Conservation (phyloP, 2,329 filamentous ascomycete genomes). For the Claviceps quebecensis region DNA sequence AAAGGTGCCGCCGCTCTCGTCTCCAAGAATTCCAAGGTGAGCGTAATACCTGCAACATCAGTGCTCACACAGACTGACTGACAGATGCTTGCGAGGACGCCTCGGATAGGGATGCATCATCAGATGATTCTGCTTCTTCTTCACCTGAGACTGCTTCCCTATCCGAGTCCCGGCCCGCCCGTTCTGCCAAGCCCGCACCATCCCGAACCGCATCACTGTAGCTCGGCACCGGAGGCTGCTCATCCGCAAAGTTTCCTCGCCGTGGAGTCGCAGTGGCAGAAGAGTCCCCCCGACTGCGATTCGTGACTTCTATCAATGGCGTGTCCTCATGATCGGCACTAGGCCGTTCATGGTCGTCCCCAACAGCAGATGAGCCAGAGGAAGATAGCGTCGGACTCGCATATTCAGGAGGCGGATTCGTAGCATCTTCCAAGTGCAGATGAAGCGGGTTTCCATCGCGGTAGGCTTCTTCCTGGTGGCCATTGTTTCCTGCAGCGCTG, state of each 20-base stretch:
- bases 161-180: slow-evolving; percentile 10
- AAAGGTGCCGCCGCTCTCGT: no score
- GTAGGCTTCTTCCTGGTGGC: slow-evolving; percentile 10
- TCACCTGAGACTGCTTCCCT: not conserved
- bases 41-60: no score
- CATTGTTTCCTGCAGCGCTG: slow-evolving; percentile 7
- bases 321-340: slow-evolving; percentile 46
- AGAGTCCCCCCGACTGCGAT: slow-evolving; percentile 37
- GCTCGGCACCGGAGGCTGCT: slow-evolving; percentile 58
- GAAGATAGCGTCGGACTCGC: slow-evolving; percentile 51
- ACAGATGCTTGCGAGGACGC: not conserved
- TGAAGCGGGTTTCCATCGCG: slow-evolving; percentile 25
- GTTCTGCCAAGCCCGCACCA: slow-evolving; percentile 21
- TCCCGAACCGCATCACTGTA: slow-evolving; percentile 62
- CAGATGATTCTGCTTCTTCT: not conserved
- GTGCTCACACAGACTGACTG: no score
- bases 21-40: no score
- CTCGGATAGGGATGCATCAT: not conserved
- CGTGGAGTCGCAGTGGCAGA: slow-evolving; percentile 22
- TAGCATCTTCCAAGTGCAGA: slow-evolving; percentile 36
- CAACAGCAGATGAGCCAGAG: slow-evolving; percentile 15
- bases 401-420: slow-evolving; percentile 57
- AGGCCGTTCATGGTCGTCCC: slow-evolving; percentile 33
- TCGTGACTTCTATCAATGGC: slow-evolving; percentile 36
- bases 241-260: slow-evolving; percentile 8